Conservation (phyloP, 192 early-diverging fungal species). For the Neocallimastix lanati region DNA sequence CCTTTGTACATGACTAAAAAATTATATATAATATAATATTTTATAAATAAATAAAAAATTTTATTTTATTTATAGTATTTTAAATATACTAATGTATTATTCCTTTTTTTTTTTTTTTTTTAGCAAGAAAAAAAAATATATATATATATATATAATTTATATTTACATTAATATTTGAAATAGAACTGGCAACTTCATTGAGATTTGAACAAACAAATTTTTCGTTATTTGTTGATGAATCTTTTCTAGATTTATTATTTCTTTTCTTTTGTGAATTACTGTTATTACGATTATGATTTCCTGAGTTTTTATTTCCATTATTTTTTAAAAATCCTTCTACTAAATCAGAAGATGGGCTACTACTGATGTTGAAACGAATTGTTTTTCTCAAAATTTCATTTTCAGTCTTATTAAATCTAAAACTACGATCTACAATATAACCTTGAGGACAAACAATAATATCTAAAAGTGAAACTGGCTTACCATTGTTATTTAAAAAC, state of each 20-base stretch:
- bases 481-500: neutral
- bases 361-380: neutral
- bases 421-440: neutral
- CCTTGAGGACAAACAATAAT: neutral
- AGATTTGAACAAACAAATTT: neutral
- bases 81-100: no score
- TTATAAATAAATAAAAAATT: no score
- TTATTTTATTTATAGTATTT: no score
- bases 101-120: no score
- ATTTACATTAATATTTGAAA: neutral
- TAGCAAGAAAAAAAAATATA: no score
- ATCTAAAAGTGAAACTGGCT: slow-evolving; percentile 1
- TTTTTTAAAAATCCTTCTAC: neutral
- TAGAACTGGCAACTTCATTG: neutral
- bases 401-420: neutral
- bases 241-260: neutral
- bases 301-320: neutral
- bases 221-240: neutral
- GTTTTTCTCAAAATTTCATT: slow-evolving; percentile 1
- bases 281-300: neutral
- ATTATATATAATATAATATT: no score
- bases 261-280: neutral
- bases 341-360: neutral
- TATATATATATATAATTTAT: no score
- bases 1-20: neutral